Evolutionary conservation across 2,329 filamentous ascomycete species (phyloP).

Genomic region (Colletotrichum orbiculare): DNA sequence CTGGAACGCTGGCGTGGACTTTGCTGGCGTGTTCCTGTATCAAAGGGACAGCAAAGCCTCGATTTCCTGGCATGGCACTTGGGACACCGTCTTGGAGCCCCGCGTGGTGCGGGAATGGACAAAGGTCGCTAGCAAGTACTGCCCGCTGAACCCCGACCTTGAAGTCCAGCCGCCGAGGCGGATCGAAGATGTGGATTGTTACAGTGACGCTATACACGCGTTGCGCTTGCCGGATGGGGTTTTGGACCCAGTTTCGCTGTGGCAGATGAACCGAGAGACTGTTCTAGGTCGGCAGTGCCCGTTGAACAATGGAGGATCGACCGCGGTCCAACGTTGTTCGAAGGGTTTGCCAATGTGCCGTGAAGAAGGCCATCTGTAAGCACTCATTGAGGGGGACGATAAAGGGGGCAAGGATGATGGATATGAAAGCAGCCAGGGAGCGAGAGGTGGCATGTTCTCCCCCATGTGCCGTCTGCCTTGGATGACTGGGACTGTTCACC

Average conservation of each 20-base stretch:
- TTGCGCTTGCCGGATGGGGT: neutral
- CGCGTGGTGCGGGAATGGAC: neutral
- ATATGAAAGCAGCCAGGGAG: no score
- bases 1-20: conserved; percentile 44
- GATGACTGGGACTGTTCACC: no score
- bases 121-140: neutral
- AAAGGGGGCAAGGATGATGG: no score
- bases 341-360: no score
- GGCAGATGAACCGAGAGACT: conserved; percentile 2
- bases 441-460: no score
- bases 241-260: neutral
- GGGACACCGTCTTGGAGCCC: neutral
- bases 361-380: no score
- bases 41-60: neutral
- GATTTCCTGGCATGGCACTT: conserved; percentile 13
- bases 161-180: neutral
- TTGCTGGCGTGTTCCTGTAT: conserved; percentile 49
- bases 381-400: no score
- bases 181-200: neutral
- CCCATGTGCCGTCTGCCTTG: no score
- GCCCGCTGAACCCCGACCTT: neutral
- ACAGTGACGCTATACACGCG: neutral
- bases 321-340: no score
- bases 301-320: no score
- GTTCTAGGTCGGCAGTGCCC: no score